Evolutionary conservation across 78 protist species (phyloP).

Genomic region (Dictyostelium citrinum): DNA sequence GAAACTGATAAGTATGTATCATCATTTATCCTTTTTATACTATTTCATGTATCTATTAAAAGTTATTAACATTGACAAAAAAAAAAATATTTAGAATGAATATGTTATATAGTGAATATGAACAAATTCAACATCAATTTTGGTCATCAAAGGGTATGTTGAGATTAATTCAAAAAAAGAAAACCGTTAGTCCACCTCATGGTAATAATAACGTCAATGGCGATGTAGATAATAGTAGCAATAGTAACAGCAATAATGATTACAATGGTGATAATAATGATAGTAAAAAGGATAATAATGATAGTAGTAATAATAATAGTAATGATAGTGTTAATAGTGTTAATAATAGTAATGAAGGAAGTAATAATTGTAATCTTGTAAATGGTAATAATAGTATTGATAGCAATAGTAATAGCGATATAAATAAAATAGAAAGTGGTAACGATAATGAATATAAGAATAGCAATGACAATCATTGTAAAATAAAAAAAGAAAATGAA

Average conservation of each 20-base stretch:
- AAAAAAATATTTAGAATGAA: background rate
- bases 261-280: background rate
- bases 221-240: background rate
- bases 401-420: background rate
- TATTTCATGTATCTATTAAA: no score
- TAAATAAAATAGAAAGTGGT: background rate
- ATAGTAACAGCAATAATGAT: background rate
- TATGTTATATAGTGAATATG: slow-evolving; percentile 53
- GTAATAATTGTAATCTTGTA: background rate
- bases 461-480: background rate
- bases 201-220: background rate
- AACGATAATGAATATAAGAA: background rate
- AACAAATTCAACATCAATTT: slow-evolving; percentile 72
- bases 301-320: background rate
- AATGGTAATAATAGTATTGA: background rate
- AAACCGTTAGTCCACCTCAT: background rate
- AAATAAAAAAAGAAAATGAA: background rate
- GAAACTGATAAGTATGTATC: slow-evolving; percentile 20
- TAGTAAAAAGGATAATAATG: background rate
- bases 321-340: background rate
- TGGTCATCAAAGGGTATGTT: slow-evolving; percentile 77
- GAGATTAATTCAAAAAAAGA: slow-evolving; percentile 29
- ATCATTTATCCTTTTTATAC: background rate
- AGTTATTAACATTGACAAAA: background rate
- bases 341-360: background rate